Percentiles rank a stretch among this genome's conserved stretches.
phyloP scores from a whole-genome alignment of 441 rosid genomes.

The Pelargonium australe region DNA sequence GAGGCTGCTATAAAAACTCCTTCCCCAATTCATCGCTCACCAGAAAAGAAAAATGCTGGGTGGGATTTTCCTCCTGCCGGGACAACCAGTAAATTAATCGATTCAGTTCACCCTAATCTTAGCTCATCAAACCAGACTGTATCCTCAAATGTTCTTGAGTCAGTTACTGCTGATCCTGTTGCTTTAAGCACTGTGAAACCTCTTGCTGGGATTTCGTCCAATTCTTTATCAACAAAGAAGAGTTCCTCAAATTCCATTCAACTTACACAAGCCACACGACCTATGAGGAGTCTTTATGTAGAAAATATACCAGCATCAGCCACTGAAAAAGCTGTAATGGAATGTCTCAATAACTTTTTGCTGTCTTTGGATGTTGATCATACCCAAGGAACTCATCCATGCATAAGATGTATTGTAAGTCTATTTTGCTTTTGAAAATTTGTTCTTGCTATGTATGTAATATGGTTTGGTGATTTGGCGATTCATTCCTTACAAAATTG shows the following conservation, averaged over 20 bases:
- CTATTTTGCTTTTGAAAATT: constrained; percentile 20
- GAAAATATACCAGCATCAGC: constrained; percentile 73
- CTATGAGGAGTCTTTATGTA: constrained; percentile 75
- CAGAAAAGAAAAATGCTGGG: constrained; percentile 66
- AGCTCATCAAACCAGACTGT: constrained; percentile 35
- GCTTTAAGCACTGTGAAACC: constrained; percentile 38
- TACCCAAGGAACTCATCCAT: constrained; percentile 63
- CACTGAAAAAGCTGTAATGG: constrained; percentile 71
- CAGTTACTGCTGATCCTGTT: constrained; percentile 32
- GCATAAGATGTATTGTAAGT: constrained; percentile 88
- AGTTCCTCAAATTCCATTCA: constrained; percentile 61
- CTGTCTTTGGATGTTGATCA: constrained; percentile 60
- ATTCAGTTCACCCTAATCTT: constrained; percentile 37
- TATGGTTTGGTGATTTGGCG: constrained; percentile 9
- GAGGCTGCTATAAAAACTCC: constrained; percentile 58
- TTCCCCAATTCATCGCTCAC: constrained; percentile 61
- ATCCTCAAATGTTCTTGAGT: constrained; percentile 35
- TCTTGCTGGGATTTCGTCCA: constrained; percentile 31
- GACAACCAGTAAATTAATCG: constrained; percentile 25
- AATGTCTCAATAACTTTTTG: constrained; percentile 54
- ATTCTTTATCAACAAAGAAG: constrained; percentile 30
- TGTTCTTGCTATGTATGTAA: constrained; percentile 19
- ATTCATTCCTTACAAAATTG: constrained; percentile 18
- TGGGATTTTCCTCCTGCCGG: constrained; percentile 69
- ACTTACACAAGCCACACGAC: constrained; percentile 76